phyloP scores from a whole-genome alignment of 768 basidiomycete species.

The Pulveroboletus sp. region DNA sequence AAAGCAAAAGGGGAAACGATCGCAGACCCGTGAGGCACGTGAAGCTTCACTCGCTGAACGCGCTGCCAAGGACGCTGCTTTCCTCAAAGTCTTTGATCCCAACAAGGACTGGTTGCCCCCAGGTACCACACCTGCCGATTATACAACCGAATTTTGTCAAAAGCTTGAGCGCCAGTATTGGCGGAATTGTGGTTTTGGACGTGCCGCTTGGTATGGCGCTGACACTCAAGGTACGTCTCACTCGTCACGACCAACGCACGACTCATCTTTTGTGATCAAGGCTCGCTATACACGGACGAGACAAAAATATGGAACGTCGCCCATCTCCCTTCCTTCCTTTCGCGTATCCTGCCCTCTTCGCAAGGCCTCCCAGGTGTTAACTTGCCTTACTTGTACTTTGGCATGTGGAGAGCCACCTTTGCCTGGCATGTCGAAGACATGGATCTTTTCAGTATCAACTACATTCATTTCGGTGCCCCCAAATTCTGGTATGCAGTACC shows the following conservation, averaged over 20 bases:
- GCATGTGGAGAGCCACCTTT: slow-evolving; percentile 99
- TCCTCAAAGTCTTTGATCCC: slow-evolving; percentile 72
- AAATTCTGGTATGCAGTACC: slow-evolving; percentile 98
- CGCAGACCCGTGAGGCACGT: slow-evolving; percentile 38
- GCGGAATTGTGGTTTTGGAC: slow-evolving; percentile 86
- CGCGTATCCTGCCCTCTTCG: slow-evolving; percentile 67
- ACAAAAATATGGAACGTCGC: slow-evolving; percentile 95
- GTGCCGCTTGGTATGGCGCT: slow-evolving; percentile 96
- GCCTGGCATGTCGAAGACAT: slow-evolving; percentile 99
- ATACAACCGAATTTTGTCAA: slow-evolving; percentile 84
- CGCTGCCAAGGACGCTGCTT: slow-evolving; percentile 45
- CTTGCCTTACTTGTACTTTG: slow-evolving; percentile 96
- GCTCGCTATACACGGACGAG: slow-evolving; percentile 69
- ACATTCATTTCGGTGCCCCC: slow-evolving; percentile 96
- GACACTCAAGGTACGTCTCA: slow-evolving; percentile 77
- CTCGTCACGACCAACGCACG: background rate
- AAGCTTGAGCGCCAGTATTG: slow-evolving; percentile 89
- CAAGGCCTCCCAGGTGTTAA: slow-evolving; percentile 92
- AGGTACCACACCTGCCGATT: slow-evolving; percentile 70
- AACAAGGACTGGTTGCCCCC: slow-evolving; percentile 76
- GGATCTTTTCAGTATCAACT: slow-evolving; percentile 99
- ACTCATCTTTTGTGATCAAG: slow-evolving; percentile 28
- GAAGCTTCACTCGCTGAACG: slow-evolving; percentile 51
- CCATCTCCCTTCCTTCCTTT: slow-evolving; percentile 80
- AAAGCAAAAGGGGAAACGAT: slow-evolving; percentile 44